Evolutionary conservation across 192 early-diverging fungal species (phyloP).

Genomic region (Gonapodya prolifera): DNA sequence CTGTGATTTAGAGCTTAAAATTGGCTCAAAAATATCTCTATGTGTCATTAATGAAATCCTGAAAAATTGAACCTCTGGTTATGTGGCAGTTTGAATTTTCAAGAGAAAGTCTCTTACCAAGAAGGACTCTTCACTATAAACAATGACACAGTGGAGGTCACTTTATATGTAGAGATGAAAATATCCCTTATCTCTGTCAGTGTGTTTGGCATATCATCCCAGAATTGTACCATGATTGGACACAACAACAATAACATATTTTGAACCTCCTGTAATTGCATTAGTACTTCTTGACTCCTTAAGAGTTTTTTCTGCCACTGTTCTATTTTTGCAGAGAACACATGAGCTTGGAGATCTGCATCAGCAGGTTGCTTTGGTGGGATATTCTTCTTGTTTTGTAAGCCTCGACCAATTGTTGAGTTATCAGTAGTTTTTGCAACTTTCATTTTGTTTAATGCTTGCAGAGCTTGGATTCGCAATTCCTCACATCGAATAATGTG

Average conservation of each 20-base stretch:
- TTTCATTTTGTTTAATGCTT: not conserved
- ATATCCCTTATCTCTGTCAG: slow-evolving; percentile 1
- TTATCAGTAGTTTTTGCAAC: too few relatives aligned
- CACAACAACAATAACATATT: slow-evolving; percentile 10
- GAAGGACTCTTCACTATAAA: slow-evolving; percentile 1
- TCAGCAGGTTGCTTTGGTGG: not conserved
- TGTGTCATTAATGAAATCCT: slow-evolving; percentile 13
- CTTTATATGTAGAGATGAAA: slow-evolving; percentile 17
- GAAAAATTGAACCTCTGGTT: slow-evolving; percentile 17
- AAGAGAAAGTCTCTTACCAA: not conserved
- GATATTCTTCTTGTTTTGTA: too few relatives aligned
- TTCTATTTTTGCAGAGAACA: slow-evolving; percentile 13
- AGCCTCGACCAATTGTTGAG: too few relatives aligned
- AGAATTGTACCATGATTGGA: slow-evolving; percentile 15
- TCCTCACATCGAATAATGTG: slow-evolving; percentile 18
- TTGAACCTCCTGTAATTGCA: slow-evolving; percentile 13
- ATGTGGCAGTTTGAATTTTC: too few relatives aligned
- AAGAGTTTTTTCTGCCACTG: slow-evolving; percentile 17
- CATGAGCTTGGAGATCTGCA: not conserved
- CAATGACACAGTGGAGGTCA: slow-evolving; percentile 16
- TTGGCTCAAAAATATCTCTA: slow-evolving; percentile 20
- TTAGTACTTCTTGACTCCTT: slow-evolving; percentile 13
- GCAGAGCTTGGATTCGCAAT: not conserved
- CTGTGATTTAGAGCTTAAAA: slow-evolving; percentile 6
- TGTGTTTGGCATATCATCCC: slow-evolving; percentile 1